These are phyloP conservation scores for Neofusicoccum kwambonambiense DNA, from an alignment of 2,329 filamentous ascomycete genomes.

Conservation along the genomic window DNA sequence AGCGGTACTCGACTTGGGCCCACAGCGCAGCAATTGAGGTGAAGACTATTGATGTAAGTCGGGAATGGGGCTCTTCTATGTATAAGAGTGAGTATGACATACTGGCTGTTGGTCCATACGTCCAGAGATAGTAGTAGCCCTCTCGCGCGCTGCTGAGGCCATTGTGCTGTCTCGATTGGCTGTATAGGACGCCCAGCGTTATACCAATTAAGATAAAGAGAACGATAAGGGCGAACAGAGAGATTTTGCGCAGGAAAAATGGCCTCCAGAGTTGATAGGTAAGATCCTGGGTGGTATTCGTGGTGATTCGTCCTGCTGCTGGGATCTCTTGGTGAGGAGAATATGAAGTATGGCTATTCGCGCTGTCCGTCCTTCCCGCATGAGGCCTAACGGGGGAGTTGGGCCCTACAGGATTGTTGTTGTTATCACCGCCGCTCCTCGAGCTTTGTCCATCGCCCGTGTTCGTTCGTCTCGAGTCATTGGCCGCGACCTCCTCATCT, in stretches of 20 bases:
- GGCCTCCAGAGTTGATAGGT: not conserved
- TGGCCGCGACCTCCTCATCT: too few species aligned
- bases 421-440: too few species aligned
- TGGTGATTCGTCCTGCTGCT: too few species aligned
- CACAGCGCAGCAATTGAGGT: not conserved
- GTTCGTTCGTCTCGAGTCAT: too few species aligned
- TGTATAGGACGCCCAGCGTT: not conserved
- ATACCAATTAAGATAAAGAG: not conserved
- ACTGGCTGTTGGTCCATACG: not conserved
- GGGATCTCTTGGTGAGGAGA: not conserved
- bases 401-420: too few species aligned
- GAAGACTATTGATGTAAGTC: not conserved
- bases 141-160: not conserved
- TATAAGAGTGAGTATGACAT: not conserved
- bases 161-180: not conserved
- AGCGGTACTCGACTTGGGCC: conserved; percentile 6
- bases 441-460: too few species aligned
- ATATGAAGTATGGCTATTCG: not conserved
- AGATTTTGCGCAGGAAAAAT: not conserved
- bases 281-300: not conserved
- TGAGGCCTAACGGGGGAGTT: not conserved
- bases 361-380: not conserved
- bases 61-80: too few species aligned
- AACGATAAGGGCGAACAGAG: not conserved
- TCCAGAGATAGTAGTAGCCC: not conserved